Conservation (phyloP, 1,284 basidiomycete genomes). For the Quambalaria eucalypti region DNA sequence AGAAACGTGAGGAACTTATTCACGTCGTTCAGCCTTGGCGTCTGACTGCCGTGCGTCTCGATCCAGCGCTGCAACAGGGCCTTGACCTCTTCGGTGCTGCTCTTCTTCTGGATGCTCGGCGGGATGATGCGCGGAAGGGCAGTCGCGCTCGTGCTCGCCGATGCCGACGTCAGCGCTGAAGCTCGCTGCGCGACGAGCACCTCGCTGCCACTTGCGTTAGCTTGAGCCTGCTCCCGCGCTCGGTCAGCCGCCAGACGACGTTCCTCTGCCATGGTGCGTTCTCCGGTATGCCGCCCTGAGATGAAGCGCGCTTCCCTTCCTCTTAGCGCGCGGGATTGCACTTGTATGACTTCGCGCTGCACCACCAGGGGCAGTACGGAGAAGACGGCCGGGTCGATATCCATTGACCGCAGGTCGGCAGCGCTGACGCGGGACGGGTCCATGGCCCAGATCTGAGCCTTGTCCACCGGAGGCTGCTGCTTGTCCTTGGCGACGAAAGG, state of each 20-base stretch:
- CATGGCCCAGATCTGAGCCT: neutral
- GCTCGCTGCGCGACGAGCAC: neutral
- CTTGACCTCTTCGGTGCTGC: neutral
- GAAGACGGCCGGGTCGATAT: constrained; percentile 37
- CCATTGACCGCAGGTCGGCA: constrained; percentile 13
- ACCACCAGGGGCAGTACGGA: constrained; percentile 23
- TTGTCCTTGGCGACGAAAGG: constrained; percentile 8
- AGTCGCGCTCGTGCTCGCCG: neutral
- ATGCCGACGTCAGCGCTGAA: neutral
- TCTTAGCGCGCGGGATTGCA: neutral
- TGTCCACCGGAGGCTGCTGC: neutral
- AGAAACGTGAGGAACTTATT: neutral
- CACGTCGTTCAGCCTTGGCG: neutral
- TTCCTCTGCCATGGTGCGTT: constrained; percentile 2
- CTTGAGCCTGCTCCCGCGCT: neutral
- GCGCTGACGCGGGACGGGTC: constrained; percentile 15
- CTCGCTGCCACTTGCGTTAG: neutral
- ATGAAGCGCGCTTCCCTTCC: constrained; percentile 3
- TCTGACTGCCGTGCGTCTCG: neutral
- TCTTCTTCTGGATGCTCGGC: too few species aligned
- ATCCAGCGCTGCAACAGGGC: neutral
- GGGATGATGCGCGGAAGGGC: neutral
- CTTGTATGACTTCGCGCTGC: constrained; percentile 19
- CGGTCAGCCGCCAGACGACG: neutral
- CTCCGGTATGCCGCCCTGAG: neutral